Conservation (phyloP, 2,329 filamentous ascomycete species). For the Pseudovirgaria hyperparasitica region DNA sequence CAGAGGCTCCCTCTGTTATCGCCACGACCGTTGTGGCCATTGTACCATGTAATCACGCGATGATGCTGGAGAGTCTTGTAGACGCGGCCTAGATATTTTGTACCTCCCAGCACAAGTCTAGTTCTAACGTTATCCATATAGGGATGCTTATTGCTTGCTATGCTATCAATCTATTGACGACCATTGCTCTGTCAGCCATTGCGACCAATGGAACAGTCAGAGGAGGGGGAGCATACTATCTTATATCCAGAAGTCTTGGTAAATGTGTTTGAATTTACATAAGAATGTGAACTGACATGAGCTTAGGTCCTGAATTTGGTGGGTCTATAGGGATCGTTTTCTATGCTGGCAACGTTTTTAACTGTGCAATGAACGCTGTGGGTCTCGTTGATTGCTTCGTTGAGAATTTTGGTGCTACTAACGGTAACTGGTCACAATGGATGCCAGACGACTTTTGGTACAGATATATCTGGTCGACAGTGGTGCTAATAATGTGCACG, state of each 20-base stretch:
- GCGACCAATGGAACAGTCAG: constrained; percentile 83
- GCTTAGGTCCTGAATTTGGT: constrained; percentile 78
- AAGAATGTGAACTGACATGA: too few relatives aligned
- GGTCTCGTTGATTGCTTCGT: constrained; percentile 73
- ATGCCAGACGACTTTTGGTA: constrained; percentile 65
- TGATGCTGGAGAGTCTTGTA: too few relatives aligned
- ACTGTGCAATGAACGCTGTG: constrained; percentile 77
- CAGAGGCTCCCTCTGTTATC: too few relatives aligned
- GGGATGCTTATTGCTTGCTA: constrained; percentile 66
- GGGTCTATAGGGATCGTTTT: constrained; percentile 81
- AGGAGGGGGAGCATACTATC: constrained; percentile 76
- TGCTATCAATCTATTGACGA: constrained; percentile 69
- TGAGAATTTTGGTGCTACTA: constrained; percentile 53
- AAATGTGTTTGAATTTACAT: too few relatives aligned
- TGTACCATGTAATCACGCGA: too few relatives aligned
- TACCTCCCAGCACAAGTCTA: too few relatives aligned
- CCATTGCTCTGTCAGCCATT: constrained; percentile 75
- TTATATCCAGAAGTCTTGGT: constrained; percentile 78
- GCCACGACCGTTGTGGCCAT: too few relatives aligned
- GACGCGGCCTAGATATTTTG: too few relatives aligned
- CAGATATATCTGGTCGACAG: constrained; percentile 62
- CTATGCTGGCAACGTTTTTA: constrained; percentile 64
- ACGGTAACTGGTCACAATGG: constrained; percentile 44
- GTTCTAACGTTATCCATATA: constrained; percentile 17
- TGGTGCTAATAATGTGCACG: constrained; percentile 59